Percentiles rank a stretch among this genome's conserved stretches.
These are phyloP conservation scores for Penicillium waksmanii DNA, from an alignment of 495 filamentous ascomycete species.

Conservation along the genomic window DNA sequence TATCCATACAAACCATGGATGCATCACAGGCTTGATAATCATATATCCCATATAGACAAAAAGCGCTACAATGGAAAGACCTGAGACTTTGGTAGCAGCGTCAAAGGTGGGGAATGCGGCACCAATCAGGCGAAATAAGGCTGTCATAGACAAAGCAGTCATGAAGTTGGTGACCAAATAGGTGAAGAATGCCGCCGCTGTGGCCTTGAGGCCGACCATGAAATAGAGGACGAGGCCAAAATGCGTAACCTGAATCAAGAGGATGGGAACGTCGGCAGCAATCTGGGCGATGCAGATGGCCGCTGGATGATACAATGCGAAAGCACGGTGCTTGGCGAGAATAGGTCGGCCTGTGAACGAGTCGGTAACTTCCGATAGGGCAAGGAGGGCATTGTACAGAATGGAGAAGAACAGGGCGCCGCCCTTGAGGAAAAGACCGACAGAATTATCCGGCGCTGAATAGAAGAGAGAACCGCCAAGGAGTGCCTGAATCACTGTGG, in stretches of 20 bases:
- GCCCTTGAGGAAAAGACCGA: conserved; percentile 52
- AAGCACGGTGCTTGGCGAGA: conserved; percentile 71
- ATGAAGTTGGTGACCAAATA: conserved; percentile 42
- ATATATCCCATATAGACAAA: conserved; percentile 62
- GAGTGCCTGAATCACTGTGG: conserved; percentile 36
- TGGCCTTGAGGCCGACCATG: conserved; percentile 55
- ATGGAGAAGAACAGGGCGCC: conserved; percentile 67
- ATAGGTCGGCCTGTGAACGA: conserved; percentile 69
- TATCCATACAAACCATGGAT: conserved; percentile 76
- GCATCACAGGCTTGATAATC: conserved; percentile 66
- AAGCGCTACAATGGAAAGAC: conserved; percentile 29
- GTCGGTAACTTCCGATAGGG: conserved; percentile 69
- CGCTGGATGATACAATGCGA: conserved; percentile 70
- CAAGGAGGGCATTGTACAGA: conserved; percentile 69
- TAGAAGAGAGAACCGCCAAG: conserved; percentile 42
- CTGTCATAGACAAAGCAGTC: conserved; percentile 41
- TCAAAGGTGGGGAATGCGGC: conserved; percentile 49
- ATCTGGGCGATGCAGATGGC: conserved; percentile 72
- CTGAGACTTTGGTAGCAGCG: conserved; percentile 52
- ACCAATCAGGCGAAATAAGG: conserved; percentile 49
- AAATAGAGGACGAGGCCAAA: conserved; percentile 73
- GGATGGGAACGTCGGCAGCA: conserved; percentile 65
- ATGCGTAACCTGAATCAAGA: conserved; percentile 60
- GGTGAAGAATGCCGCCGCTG: conserved; percentile 54
- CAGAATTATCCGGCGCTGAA: conserved; percentile 31